A percentile compares a stretch with the other conserved stretches of the same genome.
phyloP scores from a whole-genome alignment of 2,329 filamentous ascomycete species.

The Colletotrichum kahawae region DNA sequence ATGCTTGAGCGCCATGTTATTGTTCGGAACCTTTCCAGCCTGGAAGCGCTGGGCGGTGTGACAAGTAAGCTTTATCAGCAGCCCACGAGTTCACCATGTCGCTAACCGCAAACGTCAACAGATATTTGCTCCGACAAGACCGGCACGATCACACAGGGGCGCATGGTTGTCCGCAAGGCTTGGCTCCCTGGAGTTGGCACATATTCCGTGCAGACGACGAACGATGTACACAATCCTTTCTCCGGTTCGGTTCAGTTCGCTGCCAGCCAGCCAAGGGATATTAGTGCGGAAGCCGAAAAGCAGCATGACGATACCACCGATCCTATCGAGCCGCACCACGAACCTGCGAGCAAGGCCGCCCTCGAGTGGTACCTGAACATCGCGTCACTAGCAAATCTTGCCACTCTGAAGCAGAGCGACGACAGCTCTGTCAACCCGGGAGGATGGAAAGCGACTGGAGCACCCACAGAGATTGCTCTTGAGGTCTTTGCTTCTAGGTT shows the following conservation, averaged over 20 bases:
- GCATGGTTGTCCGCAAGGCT: conserved; percentile 59
- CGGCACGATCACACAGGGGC: conserved; percentile 58
- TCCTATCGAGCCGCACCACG: conserved; percentile 38
- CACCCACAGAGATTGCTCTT: conserved; percentile 76
- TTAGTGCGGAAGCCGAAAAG: conserved; percentile 30
- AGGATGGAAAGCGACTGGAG: conserved; percentile 68
- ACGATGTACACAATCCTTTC: conserved; percentile 62
- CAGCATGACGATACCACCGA: conserved; percentile 30
- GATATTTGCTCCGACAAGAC: conserved; percentile 64
- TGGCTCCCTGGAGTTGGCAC: conserved; percentile 55
- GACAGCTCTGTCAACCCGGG: conserved; percentile 30
- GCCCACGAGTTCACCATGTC: background rate
- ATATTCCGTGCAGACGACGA: conserved; percentile 52
- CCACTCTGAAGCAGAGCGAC: conserved; percentile 61
- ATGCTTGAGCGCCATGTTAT: conserved; percentile 60
- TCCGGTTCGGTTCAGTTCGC: conserved; percentile 49
- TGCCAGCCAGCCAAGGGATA: conserved; percentile 39
- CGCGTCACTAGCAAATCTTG: conserved; percentile 69
- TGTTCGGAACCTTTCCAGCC: conserved; percentile 53
- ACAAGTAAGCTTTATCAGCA: conserved; percentile 31
- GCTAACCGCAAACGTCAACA: conserved; percentile 12
- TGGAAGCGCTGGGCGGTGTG: conserved; percentile 62
- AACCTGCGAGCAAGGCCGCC: conserved; percentile 20
- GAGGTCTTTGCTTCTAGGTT: conserved; percentile 77
- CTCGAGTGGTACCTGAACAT: conserved; percentile 65